These are phyloP conservation scores for Ceratocystis cacaofunesta DNA, from an alignment of 2,329 filamentous ascomycete species.

Conservation along the genomic window DNA sequence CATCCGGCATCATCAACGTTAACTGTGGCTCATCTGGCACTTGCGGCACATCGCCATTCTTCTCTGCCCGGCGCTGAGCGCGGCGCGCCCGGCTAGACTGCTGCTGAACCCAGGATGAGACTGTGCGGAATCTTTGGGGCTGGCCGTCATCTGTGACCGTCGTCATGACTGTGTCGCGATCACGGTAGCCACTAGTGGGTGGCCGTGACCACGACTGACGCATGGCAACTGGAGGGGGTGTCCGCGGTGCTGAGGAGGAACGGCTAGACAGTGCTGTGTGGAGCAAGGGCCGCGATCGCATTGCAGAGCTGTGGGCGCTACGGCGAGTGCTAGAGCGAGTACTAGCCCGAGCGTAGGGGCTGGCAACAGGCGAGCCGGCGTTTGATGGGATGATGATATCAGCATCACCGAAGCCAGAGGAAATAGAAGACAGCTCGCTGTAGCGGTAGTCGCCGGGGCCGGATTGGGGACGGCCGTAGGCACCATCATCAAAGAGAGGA, in stretches of 20 bases:
- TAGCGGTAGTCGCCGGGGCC: slow-evolving; percentile 11
- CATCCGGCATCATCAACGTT: slow-evolving; percentile 37
- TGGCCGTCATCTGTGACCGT: slow-evolving; percentile 35
- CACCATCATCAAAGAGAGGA: background rate
- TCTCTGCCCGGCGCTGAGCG: slow-evolving; percentile 28
- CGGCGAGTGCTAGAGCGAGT: slow-evolving; percentile 9
- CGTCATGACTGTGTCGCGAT: slow-evolving; percentile 39
- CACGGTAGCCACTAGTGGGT: slow-evolving; percentile 17
- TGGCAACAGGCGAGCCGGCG: slow-evolving; percentile 19
- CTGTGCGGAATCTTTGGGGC: slow-evolving; percentile 40
- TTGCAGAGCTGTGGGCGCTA: background rate
- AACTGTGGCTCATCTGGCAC: slow-evolving; percentile 34
- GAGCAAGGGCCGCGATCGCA: background rate
- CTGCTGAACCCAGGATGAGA: slow-evolving; percentile 51
- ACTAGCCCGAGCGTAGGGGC: slow-evolving; percentile 16
- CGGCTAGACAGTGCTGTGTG: background rate
- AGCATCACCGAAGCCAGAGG: slow-evolving; percentile 49
- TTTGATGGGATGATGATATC: slow-evolving; percentile 36
- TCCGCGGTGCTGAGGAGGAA: background rate
- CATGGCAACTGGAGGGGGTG: slow-evolving; percentile 4
- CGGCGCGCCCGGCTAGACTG: slow-evolving; percentile 41
- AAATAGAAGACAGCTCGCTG: slow-evolving; percentile 40
- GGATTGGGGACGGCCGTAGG: background rate
- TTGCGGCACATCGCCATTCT: slow-evolving; percentile 24
- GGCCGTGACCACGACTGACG: slow-evolving; percentile 13